Conservation (phyloP, 768 basidiomycete species). For the Phaeotremella skinneri region DNA sequence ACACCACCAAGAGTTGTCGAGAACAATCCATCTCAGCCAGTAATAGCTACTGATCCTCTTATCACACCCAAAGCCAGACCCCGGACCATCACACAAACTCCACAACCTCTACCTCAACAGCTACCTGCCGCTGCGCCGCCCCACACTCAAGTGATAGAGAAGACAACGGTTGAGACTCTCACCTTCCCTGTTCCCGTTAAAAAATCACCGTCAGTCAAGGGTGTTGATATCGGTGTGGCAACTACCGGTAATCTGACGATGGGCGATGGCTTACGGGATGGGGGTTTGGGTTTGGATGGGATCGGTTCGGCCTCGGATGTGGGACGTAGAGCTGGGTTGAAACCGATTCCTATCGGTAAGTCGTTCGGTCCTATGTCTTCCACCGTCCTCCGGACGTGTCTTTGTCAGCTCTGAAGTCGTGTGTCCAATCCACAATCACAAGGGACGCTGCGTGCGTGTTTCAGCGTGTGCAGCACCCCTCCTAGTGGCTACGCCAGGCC, state of each 20-base stretch:
- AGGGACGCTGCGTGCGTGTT: too few species aligned
- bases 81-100: conserved; percentile 4
- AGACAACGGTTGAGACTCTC: conserved; percentile 19
- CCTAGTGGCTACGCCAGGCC: too few species aligned
- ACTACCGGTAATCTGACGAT: conserved; percentile 29
- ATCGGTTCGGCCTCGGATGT: conserved; percentile 12
- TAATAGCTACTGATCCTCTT: background rate
- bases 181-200: conserved; percentile 7
- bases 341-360: conserved; percentile 38
- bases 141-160: conserved; percentile 8
- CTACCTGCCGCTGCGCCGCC: background rate
- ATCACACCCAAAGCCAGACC: conserved; percentile 3
- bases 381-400: too few species aligned
- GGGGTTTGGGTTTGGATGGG: background rate
- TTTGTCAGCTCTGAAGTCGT: too few species aligned
- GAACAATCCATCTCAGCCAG: background rate
- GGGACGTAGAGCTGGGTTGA: conserved; percentile 32
- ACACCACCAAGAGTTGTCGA: conserved; percentile 4
- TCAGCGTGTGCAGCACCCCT: too few species aligned
- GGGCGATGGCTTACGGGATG: conserved; percentile 13
- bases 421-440: too few species aligned
- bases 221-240: conserved; percentile 24
- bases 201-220: background rate
- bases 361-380: background rate
- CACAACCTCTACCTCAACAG: background rate